These are phyloP conservation scores for Citrullus mucosospermus DNA, from an alignment of 306 rosid species.

Conservation along the genomic window DNA sequence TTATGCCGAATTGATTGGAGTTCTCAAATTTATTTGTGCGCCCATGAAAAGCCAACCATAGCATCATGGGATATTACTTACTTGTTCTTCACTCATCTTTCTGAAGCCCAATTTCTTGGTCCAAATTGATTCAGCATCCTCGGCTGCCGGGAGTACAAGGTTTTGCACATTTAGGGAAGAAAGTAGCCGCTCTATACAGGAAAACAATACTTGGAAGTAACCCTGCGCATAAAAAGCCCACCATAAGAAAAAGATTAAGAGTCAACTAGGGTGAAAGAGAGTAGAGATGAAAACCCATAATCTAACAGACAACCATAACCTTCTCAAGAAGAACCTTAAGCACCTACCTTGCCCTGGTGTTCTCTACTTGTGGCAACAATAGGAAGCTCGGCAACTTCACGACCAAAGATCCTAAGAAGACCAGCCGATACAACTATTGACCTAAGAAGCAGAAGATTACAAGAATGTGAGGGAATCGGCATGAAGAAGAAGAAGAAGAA, in stretches of 20 bases:
- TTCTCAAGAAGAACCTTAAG: not conserved
- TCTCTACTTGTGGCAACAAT: slow-evolving; percentile 90
- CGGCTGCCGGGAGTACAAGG: slow-evolving; percentile 97
- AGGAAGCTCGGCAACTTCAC: slow-evolving; percentile 95
- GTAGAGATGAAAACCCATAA: slow-evolving; percentile 6
- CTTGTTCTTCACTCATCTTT: slow-evolving; percentile 88
- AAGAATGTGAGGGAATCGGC: not conserved
- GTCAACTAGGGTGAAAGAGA: slow-evolving; percentile 1
- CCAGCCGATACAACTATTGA: slow-evolving; percentile 94
- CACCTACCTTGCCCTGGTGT: slow-evolving; percentile 83
- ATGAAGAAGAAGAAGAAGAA: too few species aligned
- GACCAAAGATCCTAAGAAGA: slow-evolving; percentile 84
- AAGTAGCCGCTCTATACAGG: slow-evolving; percentile 77
- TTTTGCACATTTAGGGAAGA: slow-evolving; percentile 74
- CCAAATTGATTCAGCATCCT: slow-evolving; percentile 97
- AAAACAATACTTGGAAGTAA: slow-evolving; percentile 80
- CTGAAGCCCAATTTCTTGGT: slow-evolving; percentile 79
- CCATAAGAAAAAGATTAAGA: not conserved
- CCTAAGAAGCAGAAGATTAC: slow-evolving; percentile 22
- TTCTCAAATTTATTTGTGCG: not conserved
- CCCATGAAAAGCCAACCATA: not conserved
- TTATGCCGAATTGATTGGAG: not conserved
- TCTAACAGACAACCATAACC: not conserved
- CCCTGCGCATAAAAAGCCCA: slow-evolving; percentile 32
- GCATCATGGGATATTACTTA: slow-evolving; percentile 17